phyloP scores from a whole-genome alignment of 148 eudicot genomes.

The Chenopodium formosanum region DNA sequence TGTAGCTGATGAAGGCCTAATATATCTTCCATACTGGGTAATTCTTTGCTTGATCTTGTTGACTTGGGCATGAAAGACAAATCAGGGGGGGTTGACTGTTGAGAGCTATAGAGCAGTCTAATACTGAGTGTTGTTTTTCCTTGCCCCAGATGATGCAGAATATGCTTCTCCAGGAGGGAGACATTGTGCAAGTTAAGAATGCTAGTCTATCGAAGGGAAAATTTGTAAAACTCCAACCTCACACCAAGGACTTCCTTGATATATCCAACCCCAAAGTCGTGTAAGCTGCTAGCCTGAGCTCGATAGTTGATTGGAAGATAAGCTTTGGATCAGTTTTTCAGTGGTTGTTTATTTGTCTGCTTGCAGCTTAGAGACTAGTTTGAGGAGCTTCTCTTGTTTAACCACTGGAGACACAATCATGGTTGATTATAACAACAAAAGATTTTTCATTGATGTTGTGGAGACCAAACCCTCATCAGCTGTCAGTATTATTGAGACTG shows the following conservation, averaged over 20 bases:
- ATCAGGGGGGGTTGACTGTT: no score
- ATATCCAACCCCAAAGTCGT: constrained; percentile 41
- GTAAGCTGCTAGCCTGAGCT: constrained; percentile 20
- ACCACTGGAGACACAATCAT: constrained; percentile 39
- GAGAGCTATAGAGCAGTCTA: neutral
- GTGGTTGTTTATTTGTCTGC: neutral
- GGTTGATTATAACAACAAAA: constrained; percentile 39
- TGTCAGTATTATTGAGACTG: constrained; percentile 40
- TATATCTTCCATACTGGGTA: constrained; percentile 40
- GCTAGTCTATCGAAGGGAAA: constrained; percentile 35
- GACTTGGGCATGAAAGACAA: neutral
- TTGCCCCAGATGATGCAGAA: constrained; percentile 37
- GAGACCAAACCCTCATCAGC: constrained; percentile 39
- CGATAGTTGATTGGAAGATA: neutral
- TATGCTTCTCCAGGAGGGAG: constrained; percentile 43
- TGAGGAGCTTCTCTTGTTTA: constrained; percentile 41
- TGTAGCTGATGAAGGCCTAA: constrained; percentile 40
- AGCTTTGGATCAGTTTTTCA: neutral
- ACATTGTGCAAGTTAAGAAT: constrained; percentile 39
- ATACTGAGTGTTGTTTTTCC: neutral
- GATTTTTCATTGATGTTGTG: constrained; percentile 31
- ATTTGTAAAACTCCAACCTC: constrained; percentile 41
- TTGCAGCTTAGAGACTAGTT: constrained; percentile 38
- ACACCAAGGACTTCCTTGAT: constrained; percentile 36
- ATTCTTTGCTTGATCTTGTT: neutral